These are phyloP conservation scores for Podaxis rugospora DNA, from an alignment of 768 basidiomycete genomes.

Conservation along the genomic window DNA sequence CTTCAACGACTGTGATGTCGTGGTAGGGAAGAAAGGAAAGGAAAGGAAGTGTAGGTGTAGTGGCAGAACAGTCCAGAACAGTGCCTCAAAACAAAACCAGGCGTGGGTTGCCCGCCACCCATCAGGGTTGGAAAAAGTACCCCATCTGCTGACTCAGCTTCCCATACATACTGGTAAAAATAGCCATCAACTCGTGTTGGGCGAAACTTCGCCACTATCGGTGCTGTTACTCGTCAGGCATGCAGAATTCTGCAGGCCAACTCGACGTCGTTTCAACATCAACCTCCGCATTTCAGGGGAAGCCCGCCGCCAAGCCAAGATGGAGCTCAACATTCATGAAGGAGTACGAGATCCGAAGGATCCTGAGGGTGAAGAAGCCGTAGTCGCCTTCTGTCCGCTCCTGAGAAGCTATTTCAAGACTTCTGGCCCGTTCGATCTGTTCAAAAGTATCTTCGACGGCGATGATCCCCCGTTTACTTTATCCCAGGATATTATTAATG, in stretches of 20 bases:
- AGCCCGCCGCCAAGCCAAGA: too few relatives aligned
- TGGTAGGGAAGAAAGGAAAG: conserved; percentile 2
- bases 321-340: too few relatives aligned
- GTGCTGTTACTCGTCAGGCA: background rate
- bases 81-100: background rate
- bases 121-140: background rate
- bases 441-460: background rate
- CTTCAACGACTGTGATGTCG: background rate
- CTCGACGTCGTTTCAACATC: background rate
- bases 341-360: too few relatives aligned
- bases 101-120: background rate
- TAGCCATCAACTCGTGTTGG: background rate
- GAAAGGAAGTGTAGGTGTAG: conserved; percentile 1
- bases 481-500: too few relatives aligned
- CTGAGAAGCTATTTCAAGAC: background rate
- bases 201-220: background rate
- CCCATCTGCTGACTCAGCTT: conserved; percentile 3
- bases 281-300: background rate
- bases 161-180: background rate
- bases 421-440: background rate
- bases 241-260: background rate
- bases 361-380: too few relatives aligned
- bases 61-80: background rate
- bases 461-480: background rate
- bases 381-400: too few relatives aligned